Evolutionary conservation across 352 stramenopile species (phyloP).

Genomic region (Phytophthora tentaculata): DNA sequence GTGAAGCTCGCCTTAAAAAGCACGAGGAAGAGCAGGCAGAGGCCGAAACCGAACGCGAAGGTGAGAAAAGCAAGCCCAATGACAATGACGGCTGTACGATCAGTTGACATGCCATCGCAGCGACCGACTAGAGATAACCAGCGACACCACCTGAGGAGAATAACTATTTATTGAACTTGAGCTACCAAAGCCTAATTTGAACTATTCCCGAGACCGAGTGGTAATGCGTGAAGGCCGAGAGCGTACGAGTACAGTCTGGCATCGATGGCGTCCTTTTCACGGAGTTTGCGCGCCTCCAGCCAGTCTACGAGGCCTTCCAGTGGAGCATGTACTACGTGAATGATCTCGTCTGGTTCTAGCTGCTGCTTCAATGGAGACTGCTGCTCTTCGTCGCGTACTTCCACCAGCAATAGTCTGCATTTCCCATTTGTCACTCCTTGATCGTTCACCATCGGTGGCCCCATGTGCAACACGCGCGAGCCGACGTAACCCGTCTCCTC

Average conservation of each 20-base stretch:
- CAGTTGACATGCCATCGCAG: conserved; percentile 24
- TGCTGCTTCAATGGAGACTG: conserved; percentile 40
- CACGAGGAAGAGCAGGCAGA: conserved; percentile 56
- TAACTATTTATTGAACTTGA: conserved; percentile 39
- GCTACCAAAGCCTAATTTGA: conserved; percentile 13
- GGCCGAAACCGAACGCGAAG: conserved; percentile 10
- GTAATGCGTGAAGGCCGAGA: conserved; percentile 52
- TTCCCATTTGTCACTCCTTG: conserved; percentile 81
- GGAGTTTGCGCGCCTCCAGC: conserved; percentile 46
- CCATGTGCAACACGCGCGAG: conserved; percentile 68
- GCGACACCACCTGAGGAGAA: conserved; percentile 7
- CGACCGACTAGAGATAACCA: conserved; percentile 1
- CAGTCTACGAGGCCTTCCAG: conserved; percentile 71
- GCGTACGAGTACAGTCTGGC: conserved; percentile 68
- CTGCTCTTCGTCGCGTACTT: conserved; percentile 58
- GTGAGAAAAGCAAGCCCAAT: conserved; percentile 18
- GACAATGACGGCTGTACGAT: conserved; percentile 33
- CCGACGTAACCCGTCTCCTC: conserved; percentile 92
- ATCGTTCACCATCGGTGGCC: conserved; percentile 82
- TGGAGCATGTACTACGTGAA: conserved; percentile 65
- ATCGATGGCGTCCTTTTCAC: conserved; percentile 57
- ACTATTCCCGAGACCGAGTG: conserved; percentile 18
- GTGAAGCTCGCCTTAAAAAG: conserved; percentile 67
- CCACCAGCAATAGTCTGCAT: conserved; percentile 67
- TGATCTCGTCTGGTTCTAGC: conserved; percentile 76